Percentiles rank a stretch among this genome's conserved stretches.
Conservation (phyloP, 2,329 filamentous ascomycete species). For the Graphiopsis chlorocephala region DNA sequence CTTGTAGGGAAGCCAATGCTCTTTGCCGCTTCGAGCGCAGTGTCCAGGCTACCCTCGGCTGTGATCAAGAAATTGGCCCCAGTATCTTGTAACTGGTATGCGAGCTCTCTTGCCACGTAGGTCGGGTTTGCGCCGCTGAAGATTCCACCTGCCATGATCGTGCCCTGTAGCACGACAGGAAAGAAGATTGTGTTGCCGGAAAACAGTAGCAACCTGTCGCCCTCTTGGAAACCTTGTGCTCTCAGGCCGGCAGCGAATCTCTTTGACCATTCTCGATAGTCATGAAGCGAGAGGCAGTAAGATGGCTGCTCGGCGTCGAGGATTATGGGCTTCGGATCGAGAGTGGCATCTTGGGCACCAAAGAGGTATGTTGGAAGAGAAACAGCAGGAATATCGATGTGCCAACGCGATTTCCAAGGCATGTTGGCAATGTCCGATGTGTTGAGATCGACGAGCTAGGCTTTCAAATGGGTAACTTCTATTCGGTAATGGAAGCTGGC, state of each 20-base stretch:
- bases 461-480: background rate
- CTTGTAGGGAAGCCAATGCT: conserved; percentile 54
- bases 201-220: conserved; percentile 72
- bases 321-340: conserved; percentile 45
- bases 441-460: background rate
- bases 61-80: conserved; percentile 66
- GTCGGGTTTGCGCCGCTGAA: conserved; percentile 74
- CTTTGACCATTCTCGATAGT: conserved; percentile 69
- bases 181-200: conserved; percentile 72
- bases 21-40: conserved; percentile 64
- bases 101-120: conserved; percentile 68
- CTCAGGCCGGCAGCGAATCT: conserved; percentile 66
- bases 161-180: conserved; percentile 66
- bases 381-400: conserved; percentile 45
- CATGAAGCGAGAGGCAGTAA: conserved; percentile 61
- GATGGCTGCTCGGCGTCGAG: conserved; percentile 67
- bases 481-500: background rate
- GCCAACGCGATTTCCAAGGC: conserved; percentile 53
- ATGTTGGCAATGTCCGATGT: conserved; percentile 37
- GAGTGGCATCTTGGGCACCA: conserved; percentile 44
- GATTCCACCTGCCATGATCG: conserved; percentile 73
- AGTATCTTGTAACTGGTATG: conserved; percentile 71
- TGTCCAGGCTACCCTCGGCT: conserved; percentile 57
- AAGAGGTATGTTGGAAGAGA: conserved; percentile 51
- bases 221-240: conserved; percentile 60